Percentiles rank a stretch among this genome's conserved stretches.
phyloP scores from a whole-genome alignment of 2,329 filamentous ascomycete species.

The Aspergillus sp. region DNA sequence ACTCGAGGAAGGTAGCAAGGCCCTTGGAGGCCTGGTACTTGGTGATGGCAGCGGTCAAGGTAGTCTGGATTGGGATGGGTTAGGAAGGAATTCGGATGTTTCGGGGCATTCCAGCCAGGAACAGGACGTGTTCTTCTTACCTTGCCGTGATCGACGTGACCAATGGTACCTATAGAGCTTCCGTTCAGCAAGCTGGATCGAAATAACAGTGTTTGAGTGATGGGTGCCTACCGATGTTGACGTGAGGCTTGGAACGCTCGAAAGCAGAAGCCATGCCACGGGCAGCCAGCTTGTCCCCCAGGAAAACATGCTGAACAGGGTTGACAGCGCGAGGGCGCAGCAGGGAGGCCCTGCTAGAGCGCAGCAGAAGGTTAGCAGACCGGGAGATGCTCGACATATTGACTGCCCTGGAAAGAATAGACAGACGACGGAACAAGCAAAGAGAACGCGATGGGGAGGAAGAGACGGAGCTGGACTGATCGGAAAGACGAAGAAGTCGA shows the following conservation, averaged over 20 bases:
- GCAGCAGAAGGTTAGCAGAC: slow-evolving; percentile 74
- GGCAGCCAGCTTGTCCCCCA: slow-evolving; percentile 44
- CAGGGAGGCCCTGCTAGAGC: slow-evolving; percentile 75
- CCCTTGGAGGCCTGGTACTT: slow-evolving; percentile 97
- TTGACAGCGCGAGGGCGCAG: slow-evolving; percentile 67
- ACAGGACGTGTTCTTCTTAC: slow-evolving; percentile 48
- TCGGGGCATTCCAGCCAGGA: slow-evolving; percentile 5
- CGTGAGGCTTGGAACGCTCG: slow-evolving; percentile 91
- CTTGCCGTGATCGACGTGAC: slow-evolving; percentile 99
- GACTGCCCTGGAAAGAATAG: slow-evolving; percentile 36
- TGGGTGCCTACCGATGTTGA: slow-evolving; percentile 78
- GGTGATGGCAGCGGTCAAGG: slow-evolving; percentile 96
- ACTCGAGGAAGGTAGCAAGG: slow-evolving; percentile 90
- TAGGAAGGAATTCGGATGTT: slow-evolving; percentile 6
- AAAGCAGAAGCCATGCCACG: slow-evolving; percentile 65
- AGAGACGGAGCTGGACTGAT: slow-evolving; percentile 17
- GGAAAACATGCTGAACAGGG: slow-evolving; percentile 66
- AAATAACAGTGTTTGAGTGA: not conserved
- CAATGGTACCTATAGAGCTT: slow-evolving; percentile 74
- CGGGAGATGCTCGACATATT: slow-evolving; percentile 81
- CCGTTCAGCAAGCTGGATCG: not conserved
- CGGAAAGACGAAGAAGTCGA: slow-evolving; percentile 16
- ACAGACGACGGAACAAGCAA: slow-evolving; percentile 28
- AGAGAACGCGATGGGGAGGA: slow-evolving; percentile 29
- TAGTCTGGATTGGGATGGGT: slow-evolving; percentile 64